Base-by-base conservation (phyloP, 2,329 filamentous ascomycete species). In the Fusarium miscanthi region DNA sequence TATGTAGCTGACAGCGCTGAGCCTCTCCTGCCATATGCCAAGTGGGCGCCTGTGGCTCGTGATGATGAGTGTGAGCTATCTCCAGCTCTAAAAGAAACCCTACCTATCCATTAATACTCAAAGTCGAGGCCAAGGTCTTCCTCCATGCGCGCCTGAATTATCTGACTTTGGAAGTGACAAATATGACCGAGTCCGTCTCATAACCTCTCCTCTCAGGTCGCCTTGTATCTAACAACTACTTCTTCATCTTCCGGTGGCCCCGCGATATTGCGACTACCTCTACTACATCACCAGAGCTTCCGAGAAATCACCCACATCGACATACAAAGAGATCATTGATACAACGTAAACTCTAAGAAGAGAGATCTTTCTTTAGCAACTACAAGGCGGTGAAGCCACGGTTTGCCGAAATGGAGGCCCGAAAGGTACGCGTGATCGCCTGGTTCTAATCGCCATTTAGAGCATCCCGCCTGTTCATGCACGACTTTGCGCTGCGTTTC, bases 361-460 rank as follows among this genome's bases (percentile, higher is more conserved):
- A 23, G 19, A 27, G 12, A 72, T 13, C 25, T 21, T 35, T 38
- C 19, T 43, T 35, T 37, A 23, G 14, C 40, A 27, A 60, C 45
- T 13, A 25, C 40, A 46, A 46, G 51, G 27, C 42, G 43, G 46
- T 21, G 60, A 52, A 45, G 30, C 46, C 49, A 48, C 46, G 21
- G 49, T 49, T 63, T 38, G 48, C 56, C 70, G 75, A 46, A 59
- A 84, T 84, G 83, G 83, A 84, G 75, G 81, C 80, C 66, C 81
- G 78, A 75, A 84, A 84, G 82, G 83, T 83, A 78, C 72, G 70
- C 59, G 27, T 56, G 56, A 53, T 63, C 56, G 33, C 38, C 33
- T 31, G 21, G 41, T 53, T 41, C 25, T 49, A 61, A 62, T 70
- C 52, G n/a, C 45, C 38, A 42, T 37, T 37, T 37, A 31, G 45